Conservation (phyloP, 768 basidiomycete species). For the Leccinum incarnatum region DNA sequence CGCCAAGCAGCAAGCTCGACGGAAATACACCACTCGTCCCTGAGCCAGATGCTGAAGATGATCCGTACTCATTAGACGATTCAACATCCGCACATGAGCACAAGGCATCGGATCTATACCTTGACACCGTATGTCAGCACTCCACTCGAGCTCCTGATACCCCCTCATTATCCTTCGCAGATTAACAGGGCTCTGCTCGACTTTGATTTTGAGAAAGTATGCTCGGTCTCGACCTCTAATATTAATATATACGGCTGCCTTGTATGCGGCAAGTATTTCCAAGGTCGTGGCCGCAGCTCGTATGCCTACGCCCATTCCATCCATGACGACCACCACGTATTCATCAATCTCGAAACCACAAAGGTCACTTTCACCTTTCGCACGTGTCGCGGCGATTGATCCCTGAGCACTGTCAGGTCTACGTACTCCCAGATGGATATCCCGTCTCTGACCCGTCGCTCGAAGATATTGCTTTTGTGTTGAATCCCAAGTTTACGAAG, state of each 20-base stretch:
- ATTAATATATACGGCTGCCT: slow-evolving; percentile 98
- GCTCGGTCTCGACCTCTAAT: slow-evolving; percentile 93
- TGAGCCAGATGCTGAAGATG: slow-evolving; percentile 24
- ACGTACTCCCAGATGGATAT: slow-evolving; percentile 96
- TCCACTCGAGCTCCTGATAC: slow-evolving; percentile 10
- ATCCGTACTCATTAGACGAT: slow-evolving; percentile 28
- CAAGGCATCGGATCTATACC: slow-evolving; percentile 81
- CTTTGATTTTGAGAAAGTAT: slow-evolving; percentile 99
- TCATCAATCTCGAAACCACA: slow-evolving; percentile 90
- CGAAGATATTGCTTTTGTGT: slow-evolving; percentile 89
- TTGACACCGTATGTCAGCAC: slow-evolving; percentile 75
- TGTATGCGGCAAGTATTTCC: slow-evolving; percentile 98
- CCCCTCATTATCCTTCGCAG: slow-evolving; percentile 42
- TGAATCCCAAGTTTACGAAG: slow-evolving; percentile 82
- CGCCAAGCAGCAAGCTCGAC: slow-evolving; percentile 21
- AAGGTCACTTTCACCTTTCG: slow-evolving; percentile 49
- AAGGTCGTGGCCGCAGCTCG: slow-evolving; percentile 90
- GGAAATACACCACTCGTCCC: slow-evolving; percentile 28
- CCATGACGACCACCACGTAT: slow-evolving; percentile 97
- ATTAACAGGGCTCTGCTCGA: slow-evolving; percentile 89
- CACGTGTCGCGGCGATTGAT: slow-evolving; percentile 20
- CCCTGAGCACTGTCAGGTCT: slow-evolving; percentile 60
- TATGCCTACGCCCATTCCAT: slow-evolving; percentile 98
- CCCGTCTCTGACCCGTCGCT: slow-evolving; percentile 94
- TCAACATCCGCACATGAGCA: slow-evolving; percentile 25